phyloP scores from a whole-genome alignment of 208 protist genomes.

The Herpetomonas samuelpessoai region DNA sequence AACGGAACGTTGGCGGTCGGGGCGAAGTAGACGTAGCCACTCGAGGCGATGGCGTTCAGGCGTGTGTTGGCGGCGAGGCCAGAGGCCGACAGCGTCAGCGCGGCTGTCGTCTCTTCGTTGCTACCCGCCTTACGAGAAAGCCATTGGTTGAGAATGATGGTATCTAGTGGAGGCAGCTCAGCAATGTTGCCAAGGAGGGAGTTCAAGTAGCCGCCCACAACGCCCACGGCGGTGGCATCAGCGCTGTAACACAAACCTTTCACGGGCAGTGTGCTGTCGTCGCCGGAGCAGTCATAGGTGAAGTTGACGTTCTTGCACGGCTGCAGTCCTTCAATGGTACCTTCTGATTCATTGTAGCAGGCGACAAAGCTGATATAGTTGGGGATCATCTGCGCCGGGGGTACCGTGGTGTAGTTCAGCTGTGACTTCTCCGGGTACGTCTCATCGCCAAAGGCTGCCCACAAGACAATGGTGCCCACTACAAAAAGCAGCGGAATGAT shows the following conservation, averaged over 20 bases:
- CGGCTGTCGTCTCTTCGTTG: conserved; percentile 2
- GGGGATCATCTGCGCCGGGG: neutral
- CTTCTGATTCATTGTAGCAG: conserved; percentile 18
- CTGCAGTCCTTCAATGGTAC: neutral
- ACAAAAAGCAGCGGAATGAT: conserved; percentile 52
- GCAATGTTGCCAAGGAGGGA: conserved; percentile 12
- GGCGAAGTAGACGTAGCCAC: conserved; percentile 44
- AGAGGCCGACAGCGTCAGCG: conserved; percentile 12
- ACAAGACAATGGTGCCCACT: conserved; percentile 35
- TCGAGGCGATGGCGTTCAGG: conserved; percentile 30
- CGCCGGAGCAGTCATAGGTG: conserved; percentile 28
- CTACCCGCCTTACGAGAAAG: conserved; percentile 12
- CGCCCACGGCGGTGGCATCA: neutral
- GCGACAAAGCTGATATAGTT: conserved; percentile 8
- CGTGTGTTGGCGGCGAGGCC: conserved; percentile 22
- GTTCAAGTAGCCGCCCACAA: conserved; percentile 20
- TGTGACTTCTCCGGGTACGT: conserved; percentile 6
- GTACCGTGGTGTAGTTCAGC: conserved; percentile 9
- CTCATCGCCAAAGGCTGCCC: conserved; percentile 34
- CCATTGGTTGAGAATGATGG: conserved; percentile 23
- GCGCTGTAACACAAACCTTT: conserved; percentile 29
- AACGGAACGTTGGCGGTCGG: conserved; percentile 15
- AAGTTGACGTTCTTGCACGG: conserved; percentile 4
- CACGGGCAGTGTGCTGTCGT: conserved; percentile 35
- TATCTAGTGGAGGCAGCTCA: conserved; percentile 14